Evolutionary conservation across 2,329 filamentous ascomycete species (phyloP).

Genomic region (Exophiala spinifera): DNA sequence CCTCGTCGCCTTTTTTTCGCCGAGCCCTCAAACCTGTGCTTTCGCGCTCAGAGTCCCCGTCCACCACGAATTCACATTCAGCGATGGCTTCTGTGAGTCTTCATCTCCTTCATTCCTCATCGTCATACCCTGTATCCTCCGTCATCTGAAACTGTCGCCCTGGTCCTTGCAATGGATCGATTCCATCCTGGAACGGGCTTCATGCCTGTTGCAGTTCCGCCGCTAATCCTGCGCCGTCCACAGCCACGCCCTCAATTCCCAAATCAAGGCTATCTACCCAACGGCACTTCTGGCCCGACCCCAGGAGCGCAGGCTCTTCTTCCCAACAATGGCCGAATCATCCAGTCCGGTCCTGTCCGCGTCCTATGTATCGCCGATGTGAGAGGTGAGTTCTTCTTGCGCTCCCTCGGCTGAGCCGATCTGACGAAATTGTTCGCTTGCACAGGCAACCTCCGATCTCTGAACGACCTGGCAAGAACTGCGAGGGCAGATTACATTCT

Average conservation of each 20-base stretch:
- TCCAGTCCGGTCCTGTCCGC: slow-evolving; percentile 47
- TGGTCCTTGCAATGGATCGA: slow-evolving; percentile 36
- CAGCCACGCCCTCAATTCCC: slow-evolving; percentile 31
- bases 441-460: slow-evolving; percentile 84
- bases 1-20: background rate
- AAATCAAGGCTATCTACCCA: slow-evolving; percentile 40
- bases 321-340: slow-evolving; percentile 50
- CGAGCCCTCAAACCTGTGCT: slow-evolving; percentile 7
- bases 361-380: slow-evolving; percentile 52
- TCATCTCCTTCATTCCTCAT: slow-evolving; percentile 32
- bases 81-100: slow-evolving; percentile 50
- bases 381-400: slow-evolving; percentile 40
- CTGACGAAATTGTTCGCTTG: slow-evolving; percentile 1
- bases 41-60: slow-evolving; percentile 12
- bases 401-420: background rate
- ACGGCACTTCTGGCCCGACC: slow-evolving; percentile 44
- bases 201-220: slow-evolving; percentile 13
- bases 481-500: slow-evolving; percentile 96
- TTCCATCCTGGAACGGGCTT: slow-evolving; percentile 28
- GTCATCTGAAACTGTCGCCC: slow-evolving; percentile 14
- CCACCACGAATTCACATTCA: slow-evolving; percentile 19
- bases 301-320: slow-evolving; percentile 48
- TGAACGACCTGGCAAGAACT: slow-evolving; percentile 94
- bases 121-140: slow-evolving; percentile 22
- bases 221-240: slow-evolving; percentile 19